Evolutionary conservation across 2,329 filamentous ascomycete genomes (phyloP).

Genomic region (Claviceps sp.): DNA sequence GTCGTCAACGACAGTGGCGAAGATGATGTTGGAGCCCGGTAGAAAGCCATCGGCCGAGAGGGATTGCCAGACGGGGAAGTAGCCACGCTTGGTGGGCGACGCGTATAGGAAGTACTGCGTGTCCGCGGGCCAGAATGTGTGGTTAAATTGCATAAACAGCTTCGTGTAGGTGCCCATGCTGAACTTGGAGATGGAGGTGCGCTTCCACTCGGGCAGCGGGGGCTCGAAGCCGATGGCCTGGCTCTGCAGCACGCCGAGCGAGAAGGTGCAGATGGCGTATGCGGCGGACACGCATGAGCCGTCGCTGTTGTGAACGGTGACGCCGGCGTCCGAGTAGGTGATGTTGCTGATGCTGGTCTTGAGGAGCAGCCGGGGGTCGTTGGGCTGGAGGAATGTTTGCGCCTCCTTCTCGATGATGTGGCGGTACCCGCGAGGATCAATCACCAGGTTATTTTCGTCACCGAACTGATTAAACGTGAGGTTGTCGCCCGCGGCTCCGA

Average conservation of each 20-base stretch:
- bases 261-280: constrained; percentile 55
- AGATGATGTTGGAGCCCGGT: constrained; percentile 49
- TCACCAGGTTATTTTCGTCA: constrained; percentile 47
- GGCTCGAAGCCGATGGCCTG: constrained; percentile 45
- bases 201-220: constrained; percentile 49
- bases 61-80: constrained; percentile 49
- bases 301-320: constrained; percentile 38
- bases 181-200: constrained; percentile 48
- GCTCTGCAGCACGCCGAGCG: constrained; percentile 53
- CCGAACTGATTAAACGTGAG: constrained; percentile 48
- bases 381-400: constrained; percentile 36
- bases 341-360: constrained; percentile 44
- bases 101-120: constrained; percentile 33
- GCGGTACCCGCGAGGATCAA: constrained; percentile 49
- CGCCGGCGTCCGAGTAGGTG: constrained; percentile 35
- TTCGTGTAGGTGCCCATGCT: constrained; percentile 62
- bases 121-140: constrained; percentile 46
- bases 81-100: constrained; percentile 25
- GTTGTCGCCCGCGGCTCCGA: constrained; percentile 42
- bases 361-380: constrained; percentile 44
- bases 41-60: constrained; percentile 43
- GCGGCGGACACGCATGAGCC: constrained; percentile 44
- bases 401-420: constrained; percentile 43
- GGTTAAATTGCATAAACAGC: constrained; percentile 55
- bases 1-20: constrained; percentile 46